Evolutionary conservation across 2,329 filamentous ascomycete genomes (phyloP).

Genomic region (Fusarium circinatum): DNA sequence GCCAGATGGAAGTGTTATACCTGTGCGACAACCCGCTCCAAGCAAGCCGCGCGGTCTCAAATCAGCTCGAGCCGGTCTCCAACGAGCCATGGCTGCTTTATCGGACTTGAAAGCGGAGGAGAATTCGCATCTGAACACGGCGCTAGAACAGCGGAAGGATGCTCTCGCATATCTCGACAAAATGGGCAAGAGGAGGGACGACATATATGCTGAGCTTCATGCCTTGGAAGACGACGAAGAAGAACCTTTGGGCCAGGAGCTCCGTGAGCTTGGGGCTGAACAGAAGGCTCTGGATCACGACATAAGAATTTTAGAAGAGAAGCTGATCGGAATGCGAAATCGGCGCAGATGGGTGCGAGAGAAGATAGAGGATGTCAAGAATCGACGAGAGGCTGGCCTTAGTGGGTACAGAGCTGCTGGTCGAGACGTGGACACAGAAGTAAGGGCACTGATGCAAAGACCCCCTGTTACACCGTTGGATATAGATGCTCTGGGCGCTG

Average conservation of each 20-base stretch:
- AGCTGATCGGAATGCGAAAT: constrained; percentile 68
- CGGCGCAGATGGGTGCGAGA: constrained; percentile 68
- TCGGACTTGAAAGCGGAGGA: constrained; percentile 75
- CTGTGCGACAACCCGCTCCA: constrained; percentile 65
- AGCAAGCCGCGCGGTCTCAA: constrained; percentile 65
- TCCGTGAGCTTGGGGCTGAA: constrained; percentile 68
- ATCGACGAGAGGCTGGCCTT: constrained; percentile 74
- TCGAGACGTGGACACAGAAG: constrained; percentile 71
- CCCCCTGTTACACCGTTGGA: constrained; percentile 67
- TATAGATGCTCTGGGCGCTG: constrained; percentile 52
- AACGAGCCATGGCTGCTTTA: constrained; percentile 70
- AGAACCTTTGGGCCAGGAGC: constrained; percentile 68
- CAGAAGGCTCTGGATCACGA: constrained; percentile 65
- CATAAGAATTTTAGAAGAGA: constrained; percentile 73
- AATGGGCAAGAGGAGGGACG: constrained; percentile 60
- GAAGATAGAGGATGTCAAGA: constrained; percentile 71
- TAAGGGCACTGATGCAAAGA: constrained; percentile 66
- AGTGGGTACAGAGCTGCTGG: constrained; percentile 77
- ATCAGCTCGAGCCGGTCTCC: constrained; percentile 72
- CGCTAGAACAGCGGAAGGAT: constrained; percentile 65
- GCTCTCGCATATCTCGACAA: constrained; percentile 68
- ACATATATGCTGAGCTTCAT: constrained; percentile 62
- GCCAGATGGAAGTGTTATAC: constrained; percentile 63
- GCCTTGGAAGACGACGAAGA: constrained; percentile 65
- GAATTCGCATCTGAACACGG: constrained; percentile 66